Conservation (phyloP, 2,329 filamentous ascomycete species). For the Hypoxylon sp. region DNA sequence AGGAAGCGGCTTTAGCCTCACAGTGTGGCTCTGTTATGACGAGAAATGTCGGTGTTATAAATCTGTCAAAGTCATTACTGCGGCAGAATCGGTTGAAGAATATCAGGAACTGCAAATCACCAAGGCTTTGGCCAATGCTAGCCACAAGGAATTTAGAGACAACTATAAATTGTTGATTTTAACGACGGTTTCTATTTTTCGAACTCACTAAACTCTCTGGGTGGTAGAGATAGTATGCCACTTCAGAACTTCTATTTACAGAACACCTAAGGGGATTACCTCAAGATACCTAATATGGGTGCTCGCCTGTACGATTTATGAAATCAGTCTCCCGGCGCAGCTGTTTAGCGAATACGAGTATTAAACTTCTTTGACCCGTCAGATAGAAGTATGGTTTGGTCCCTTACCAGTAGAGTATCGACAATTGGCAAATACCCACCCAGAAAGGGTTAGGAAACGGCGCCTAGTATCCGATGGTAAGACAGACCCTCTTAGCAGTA, state of each 20-base stretch:
- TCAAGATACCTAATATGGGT: slow-evolving; percentile 39
- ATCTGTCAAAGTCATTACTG: slow-evolving; percentile 32
- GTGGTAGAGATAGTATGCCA: slow-evolving; percentile 35
- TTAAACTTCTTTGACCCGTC: slow-evolving; percentile 32
- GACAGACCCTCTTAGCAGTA: background rate
- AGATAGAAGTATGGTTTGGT: slow-evolving; percentile 38
- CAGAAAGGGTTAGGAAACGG: slow-evolving; percentile 8
- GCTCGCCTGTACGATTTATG: slow-evolving; percentile 33
- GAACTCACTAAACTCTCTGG: background rate
- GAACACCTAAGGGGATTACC: slow-evolving; percentile 5
- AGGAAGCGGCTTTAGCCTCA: slow-evolving; percentile 24
- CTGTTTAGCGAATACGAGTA: slow-evolving; percentile 30
- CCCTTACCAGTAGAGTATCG: slow-evolving; percentile 30
- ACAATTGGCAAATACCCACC: background rate
- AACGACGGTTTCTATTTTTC: too few relatives aligned
- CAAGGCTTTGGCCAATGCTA: background rate
- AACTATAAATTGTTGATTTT: too few relatives aligned
- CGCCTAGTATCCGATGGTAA: background rate
- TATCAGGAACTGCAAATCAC: slow-evolving; percentile 24
- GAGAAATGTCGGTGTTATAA: slow-evolving; percentile 7
- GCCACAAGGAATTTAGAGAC: slow-evolving; percentile 17
- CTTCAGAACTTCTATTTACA: slow-evolving; percentile 32
- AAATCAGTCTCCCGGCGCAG: slow-evolving; percentile 13
- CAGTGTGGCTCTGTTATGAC: slow-evolving; percentile 36
- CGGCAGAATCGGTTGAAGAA: slow-evolving; percentile 24